Evolutionary conservation across 1,139 yeast genomes (phyloP), one percentile per base, ranked within the genome.

Genomic region (Nakaseomyces kungkrabaensis): DNA sequence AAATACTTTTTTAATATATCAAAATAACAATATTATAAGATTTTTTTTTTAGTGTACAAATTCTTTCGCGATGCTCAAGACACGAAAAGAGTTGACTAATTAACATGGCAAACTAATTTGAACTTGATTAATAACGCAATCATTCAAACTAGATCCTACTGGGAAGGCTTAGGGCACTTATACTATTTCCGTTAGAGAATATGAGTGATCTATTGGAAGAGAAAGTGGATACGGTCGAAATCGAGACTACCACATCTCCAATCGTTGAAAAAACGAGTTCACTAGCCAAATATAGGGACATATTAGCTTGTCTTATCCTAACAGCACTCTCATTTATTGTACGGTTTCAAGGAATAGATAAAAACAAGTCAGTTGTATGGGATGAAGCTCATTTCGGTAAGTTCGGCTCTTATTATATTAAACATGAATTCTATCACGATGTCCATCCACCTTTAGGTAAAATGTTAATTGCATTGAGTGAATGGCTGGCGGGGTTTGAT

Each of bases 331-430:
- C 95, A 1, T 78, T 85, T 11, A 76, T 76, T 56, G 75, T 89
- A 9, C 76, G 97, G 50, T 72, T 87, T 44, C 78, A 82, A 59
- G 73, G 74, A 36, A 85, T 92, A 49, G 85, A 81, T 50, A 73
- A 71, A 32, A 73, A 85, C 38, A 69, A 77, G 49, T 68, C 72
- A 40, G 97, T 94, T 9, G 82, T 89, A 7, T 92, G 99, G 99
- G 98, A 90, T 68, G 96, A 88, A 65, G 96, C 96, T 7, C 96
- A 87, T 71, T 85, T 85, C 69, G 75, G 75, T 22, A 72, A 72
- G 54, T 79, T 79, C 62, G 85, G 84, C 4, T 75, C 82, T 3
- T 72, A 78, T 55, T 83, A 83, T 61, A 69, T 82, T 52, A 74
- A 76, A 52, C 80, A 79, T 57, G 85, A 81, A 56, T 79, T 79